Conservation (phyloP, 768 basidiomycete genomes). For the Tricholoma terreum region DNA sequence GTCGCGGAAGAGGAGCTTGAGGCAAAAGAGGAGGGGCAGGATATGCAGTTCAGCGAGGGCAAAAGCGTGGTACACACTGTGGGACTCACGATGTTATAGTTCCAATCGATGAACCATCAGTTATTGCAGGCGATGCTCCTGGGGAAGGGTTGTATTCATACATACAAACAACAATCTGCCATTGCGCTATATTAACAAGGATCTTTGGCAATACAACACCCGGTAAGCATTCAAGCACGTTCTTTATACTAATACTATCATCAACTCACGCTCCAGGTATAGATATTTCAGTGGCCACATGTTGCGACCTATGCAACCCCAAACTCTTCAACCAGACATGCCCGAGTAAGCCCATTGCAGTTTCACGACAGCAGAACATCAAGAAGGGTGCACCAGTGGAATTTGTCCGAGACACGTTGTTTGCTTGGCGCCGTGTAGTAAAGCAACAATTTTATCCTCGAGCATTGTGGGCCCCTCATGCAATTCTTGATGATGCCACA, state of each 20-base stretch:
- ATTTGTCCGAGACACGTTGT: constrained; percentile 7
- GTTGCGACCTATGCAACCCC: neutral
- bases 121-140: neutral
- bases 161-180: neutral
- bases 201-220: neutral
- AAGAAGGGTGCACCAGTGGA: constrained; percentile 1
- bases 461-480: constrained; percentile 5
- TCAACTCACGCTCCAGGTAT: neutral
- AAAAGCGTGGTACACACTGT: neutral
- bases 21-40: neutral
- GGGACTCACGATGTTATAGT: neutral
- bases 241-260: neutral
- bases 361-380: constrained; percentile 4
- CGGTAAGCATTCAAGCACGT: neutral
- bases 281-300: neutral
- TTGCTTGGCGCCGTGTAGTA: constrained; percentile 7
- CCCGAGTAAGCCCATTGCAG: neutral
- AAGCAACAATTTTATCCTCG: constrained; percentile 6
- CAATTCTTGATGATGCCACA: too few relatives aligned
- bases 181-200: neutral
- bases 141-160: neutral
- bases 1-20: neutral
- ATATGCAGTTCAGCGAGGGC: neutral
- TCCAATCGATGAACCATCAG: neutral
- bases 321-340: neutral